phyloP scores from a whole-genome alignment of 2,329 filamentous ascomycete species.

The Ascochyta clinopodiicola region DNA sequence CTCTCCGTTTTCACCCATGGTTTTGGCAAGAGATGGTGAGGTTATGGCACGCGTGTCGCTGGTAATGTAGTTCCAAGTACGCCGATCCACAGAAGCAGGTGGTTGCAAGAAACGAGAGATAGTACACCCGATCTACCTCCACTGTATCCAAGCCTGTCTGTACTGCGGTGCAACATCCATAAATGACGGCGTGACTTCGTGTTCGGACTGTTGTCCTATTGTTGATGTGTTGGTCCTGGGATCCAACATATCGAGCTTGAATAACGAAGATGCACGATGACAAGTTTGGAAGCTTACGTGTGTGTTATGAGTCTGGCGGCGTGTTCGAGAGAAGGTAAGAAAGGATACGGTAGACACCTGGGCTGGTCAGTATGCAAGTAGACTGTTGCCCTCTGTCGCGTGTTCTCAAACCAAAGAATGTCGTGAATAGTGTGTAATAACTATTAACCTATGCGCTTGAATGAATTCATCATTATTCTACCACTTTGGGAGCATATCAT shows the following conservation, averaged over 20 bases:
- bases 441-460: no score
- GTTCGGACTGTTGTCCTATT: conserved; percentile 45
- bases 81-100: conserved; percentile 11
- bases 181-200: conserved; percentile 39
- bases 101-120: conserved; percentile 47
- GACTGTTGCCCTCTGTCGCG: no score
- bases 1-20: conserved; percentile 38
- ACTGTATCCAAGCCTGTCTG: conserved; percentile 46
- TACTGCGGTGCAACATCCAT: conserved; percentile 48
- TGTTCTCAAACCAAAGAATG: no score
- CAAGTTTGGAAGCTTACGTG: conserved; percentile 57
- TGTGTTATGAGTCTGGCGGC: no score
- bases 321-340: no score
- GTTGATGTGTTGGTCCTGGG: conserved; percentile 50
- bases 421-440: no score
- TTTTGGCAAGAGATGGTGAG: conserved; percentile 32
- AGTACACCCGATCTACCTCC: conserved; percentile 34
- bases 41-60: conserved; percentile 48
- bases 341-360: no score
- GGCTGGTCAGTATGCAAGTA: no score
- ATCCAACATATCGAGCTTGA: conserved; percentile 55
- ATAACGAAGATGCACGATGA: conserved; percentile 59
- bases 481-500: neutral
- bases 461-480: no score
- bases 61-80: conserved; percentile 38